Conservation (phyloP, 164 flowering plant genomes). For the Saururus chinensis region DNA sequence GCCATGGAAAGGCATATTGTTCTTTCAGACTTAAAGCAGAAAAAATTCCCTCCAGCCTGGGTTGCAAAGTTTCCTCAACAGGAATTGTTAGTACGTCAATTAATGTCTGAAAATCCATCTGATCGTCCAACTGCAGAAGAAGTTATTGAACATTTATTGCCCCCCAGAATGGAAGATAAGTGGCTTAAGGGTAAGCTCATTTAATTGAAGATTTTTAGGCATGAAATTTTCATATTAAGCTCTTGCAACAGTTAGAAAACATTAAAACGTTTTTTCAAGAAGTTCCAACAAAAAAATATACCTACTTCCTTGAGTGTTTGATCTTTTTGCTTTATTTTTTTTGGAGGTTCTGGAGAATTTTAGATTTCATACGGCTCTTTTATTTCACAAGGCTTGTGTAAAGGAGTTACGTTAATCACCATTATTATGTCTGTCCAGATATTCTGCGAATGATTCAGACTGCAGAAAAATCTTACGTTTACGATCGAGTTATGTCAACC, state of each 20-base stretch:
- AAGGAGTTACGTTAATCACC: no score
- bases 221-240: background rate
- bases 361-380: background rate
- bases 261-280: background rate
- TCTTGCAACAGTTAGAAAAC: background rate
- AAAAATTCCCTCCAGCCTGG: slow-evolving; percentile 78
- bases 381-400: background rate
- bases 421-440: slow-evolving; percentile 28
- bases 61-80: slow-evolving; percentile 78
- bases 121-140: slow-evolving; percentile 89
- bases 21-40: slow-evolving; percentile 73
- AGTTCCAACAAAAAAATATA: background rate
- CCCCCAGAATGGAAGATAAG: slow-evolving; percentile 87
- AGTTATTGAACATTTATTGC: slow-evolving; percentile 64
- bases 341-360: background rate
- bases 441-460: slow-evolving; percentile 62
- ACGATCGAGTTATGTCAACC: slow-evolving; percentile 70
- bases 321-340: background rate
- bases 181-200: slow-evolving; percentile 59
- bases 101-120: slow-evolving; percentile 89
- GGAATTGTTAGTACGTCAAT: slow-evolving; percentile 46
- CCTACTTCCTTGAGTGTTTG: background rate
- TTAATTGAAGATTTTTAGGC: background rate
- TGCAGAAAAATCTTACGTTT: slow-evolving; percentile 68
- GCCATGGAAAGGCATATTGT: slow-evolving; percentile 82